Evolutionary conservation across 192 early-diverging fungal genomes (phyloP).

Genomic region (Backusella tuberculispora): DNA sequence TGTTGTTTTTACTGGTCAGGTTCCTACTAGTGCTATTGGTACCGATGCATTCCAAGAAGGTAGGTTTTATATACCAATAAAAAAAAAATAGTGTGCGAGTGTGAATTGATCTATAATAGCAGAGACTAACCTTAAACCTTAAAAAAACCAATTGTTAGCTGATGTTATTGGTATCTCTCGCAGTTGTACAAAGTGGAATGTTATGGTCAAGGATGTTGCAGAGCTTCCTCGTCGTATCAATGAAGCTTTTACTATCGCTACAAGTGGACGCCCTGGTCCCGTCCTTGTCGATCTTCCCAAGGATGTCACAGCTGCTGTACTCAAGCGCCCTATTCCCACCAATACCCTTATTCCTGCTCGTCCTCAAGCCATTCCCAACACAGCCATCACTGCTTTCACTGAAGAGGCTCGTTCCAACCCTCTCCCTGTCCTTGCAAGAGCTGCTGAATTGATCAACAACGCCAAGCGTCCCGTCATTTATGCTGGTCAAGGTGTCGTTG

Average conservation of each 20-base stretch:
- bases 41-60: slow-evolving; percentile 96
- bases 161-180: slow-evolving; percentile 96
- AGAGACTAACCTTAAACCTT: too few species aligned
- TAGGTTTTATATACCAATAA: too few species aligned
- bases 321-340: slow-evolving; percentile 82
- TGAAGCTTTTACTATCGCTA: slow-evolving; percentile 98
- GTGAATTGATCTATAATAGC: too few species aligned
- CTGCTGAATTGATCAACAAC: slow-evolving; percentile 83
- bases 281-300: slow-evolving; percentile 98
- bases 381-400: slow-evolving; percentile 49
- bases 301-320: slow-evolving; percentile 91
- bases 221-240: slow-evolving; percentile 97
- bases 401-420: slow-evolving; percentile 49
- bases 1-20: too few species aligned
- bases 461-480: slow-evolving; percentile 91
- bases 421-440: slow-evolving; percentile 61
- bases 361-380: slow-evolving; percentile 57
- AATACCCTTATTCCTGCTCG: slow-evolving; percentile 74
- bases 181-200: slow-evolving; percentile 99
- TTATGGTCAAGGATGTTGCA: slow-evolving; percentile 94
- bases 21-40: slow-evolving; percentile 89
- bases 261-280: slow-evolving; percentile 91
- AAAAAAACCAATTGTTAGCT: too few species aligned
- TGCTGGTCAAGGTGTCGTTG: slow-evolving; percentile 86
- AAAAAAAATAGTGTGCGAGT: too few species aligned